Evolutionary conservation across 2,329 filamentous ascomycete genomes (phyloP), one percentile per base, ranked within the genome.

Genomic region (Chrysosporium queenslandicum): DNA sequence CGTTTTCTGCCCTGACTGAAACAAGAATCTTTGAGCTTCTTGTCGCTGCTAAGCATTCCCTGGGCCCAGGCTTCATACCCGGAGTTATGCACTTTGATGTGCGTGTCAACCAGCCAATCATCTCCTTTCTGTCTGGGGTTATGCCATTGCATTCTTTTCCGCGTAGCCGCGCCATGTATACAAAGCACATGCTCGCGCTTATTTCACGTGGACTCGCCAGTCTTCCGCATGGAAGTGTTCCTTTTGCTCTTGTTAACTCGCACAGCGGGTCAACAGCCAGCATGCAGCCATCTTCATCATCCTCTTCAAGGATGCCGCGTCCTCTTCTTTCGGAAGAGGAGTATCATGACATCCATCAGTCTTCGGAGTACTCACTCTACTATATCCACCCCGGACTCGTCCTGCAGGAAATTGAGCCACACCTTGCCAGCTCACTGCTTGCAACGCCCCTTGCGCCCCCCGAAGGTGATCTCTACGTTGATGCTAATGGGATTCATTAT

Each of bases 401-500:
- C 32, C 42, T 56, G 25, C 41, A 52, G 27, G 21, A 11, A 21
- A 56, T 56, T 12, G 4, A 42, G 2, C 11, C 45, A 36, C 32
- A 43, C 34, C 36, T 53, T 46, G 54, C 56, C 36, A 53, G 53
- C 29, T 23, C 40, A 30, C 39, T 59, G 29, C 54, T 58, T 20
- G 48, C 47, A 1, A 36, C 34, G 12, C 53, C 40, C 25, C 50
- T 58, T 37, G 54, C 54, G 20, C 57, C 57, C 14, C 23, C 27
- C 8, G 54, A 54, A 21, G 20, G 51, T 25, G 45, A 54, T 21
- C 25, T 47, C 9, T 55, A 55, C 36, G 39, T 16, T 45, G 42
- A 55, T 57, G 55, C 57, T 57, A 53, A 57, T 50, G 49, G 54
- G 21, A 32, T 27, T 51, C 21, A 36, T 34, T 37, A 42, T 53